Percentiles rank a stretch among this genome's conserved stretches.
Conservation (phyloP, 805 yeast species). For the Candida ficus region DNA sequence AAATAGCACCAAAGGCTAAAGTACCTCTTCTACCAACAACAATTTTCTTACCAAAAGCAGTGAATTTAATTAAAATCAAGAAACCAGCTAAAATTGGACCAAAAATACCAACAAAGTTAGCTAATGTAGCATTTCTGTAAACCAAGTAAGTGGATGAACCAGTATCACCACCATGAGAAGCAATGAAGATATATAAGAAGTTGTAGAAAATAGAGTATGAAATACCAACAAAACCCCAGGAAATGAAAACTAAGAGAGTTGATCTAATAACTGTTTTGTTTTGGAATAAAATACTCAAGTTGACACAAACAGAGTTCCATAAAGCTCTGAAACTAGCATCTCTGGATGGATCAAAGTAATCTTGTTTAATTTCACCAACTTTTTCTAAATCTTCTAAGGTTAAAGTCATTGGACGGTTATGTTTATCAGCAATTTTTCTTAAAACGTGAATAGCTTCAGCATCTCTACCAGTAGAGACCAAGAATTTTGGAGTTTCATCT, state of each 20-base stretch:
- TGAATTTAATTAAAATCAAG: constrained; percentile 17
- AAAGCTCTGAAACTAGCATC: constrained; percentile 19
- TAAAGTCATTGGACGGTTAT: constrained; percentile 35
- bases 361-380: constrained; percentile 37
- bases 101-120: constrained; percentile 39
- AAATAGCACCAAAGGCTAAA: constrained; percentile 43
- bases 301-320: constrained; percentile 25
- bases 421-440: constrained; percentile 40
- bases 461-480: constrained; percentile 44
- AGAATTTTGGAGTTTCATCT: constrained; percentile 50
- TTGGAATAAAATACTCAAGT: constrained; percentile 40
- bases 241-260: constrained; percentile 36
- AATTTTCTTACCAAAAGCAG: constrained; percentile 5
- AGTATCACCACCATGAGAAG: constrained; percentile 43
- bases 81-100: constrained; percentile 48
- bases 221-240: constrained; percentile 53
- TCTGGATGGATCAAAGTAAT: constrained; percentile 20
- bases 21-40: constrained; percentile 55
- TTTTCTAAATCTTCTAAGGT: constrained; percentile 41
- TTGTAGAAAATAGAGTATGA: constrained; percentile 49
- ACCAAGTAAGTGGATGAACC: constrained; percentile 35
- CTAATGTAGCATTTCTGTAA: constrained; percentile 43
- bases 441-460: constrained; percentile 41
- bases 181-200: constrained; percentile 46
- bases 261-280: constrained; percentile 34